A percentile compares a stretch with the other conserved stretches of the same genome.
Conservation (phyloP, 2,329 filamentous ascomycete genomes). For the Phaeosphaeria sp. region DNA sequence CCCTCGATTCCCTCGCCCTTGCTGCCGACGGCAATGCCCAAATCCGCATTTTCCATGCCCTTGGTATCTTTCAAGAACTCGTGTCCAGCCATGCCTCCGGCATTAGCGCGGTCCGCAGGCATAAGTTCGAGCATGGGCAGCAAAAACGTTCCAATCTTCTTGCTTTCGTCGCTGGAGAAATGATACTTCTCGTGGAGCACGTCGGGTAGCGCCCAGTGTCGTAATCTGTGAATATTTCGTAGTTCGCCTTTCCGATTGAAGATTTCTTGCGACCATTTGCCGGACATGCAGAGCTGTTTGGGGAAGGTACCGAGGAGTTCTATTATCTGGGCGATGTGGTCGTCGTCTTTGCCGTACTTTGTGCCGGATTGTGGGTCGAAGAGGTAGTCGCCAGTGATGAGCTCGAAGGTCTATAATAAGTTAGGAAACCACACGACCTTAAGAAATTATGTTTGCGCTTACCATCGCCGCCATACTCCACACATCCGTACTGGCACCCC, state of each 20-base stretch:
- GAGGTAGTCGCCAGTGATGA: constrained; percentile 97
- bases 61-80: constrained; percentile 82
- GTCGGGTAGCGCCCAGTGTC: constrained; percentile 94
- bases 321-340: constrained; percentile 99
- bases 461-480: constrained; percentile 99
- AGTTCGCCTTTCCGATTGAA: constrained; percentile 98
- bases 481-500: constrained; percentile 98
- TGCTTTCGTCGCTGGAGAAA: constrained; percentile 82
- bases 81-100: constrained; percentile 91
- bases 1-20: constrained; percentile 92
- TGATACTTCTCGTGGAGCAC: constrained; percentile 97
- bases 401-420: constrained; percentile 80
- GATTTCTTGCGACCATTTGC: constrained; percentile 98
- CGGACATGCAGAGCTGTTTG: constrained; percentile 86
- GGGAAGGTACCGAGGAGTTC: constrained; percentile 94
- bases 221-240: constrained; percentile 93
- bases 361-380: constrained; percentile 98
- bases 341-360: constrained; percentile 99
- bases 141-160: constrained; percentile 81
- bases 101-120: constrained; percentile 89
- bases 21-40: constrained; percentile 79
- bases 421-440: constrained; percentile 12
- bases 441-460: constrained; percentile 42
- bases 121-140: constrained; percentile 89
- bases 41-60: constrained; percentile 82